Conservation (phyloP, 257 asterid species). For the Cinchona pubescens region DNA sequence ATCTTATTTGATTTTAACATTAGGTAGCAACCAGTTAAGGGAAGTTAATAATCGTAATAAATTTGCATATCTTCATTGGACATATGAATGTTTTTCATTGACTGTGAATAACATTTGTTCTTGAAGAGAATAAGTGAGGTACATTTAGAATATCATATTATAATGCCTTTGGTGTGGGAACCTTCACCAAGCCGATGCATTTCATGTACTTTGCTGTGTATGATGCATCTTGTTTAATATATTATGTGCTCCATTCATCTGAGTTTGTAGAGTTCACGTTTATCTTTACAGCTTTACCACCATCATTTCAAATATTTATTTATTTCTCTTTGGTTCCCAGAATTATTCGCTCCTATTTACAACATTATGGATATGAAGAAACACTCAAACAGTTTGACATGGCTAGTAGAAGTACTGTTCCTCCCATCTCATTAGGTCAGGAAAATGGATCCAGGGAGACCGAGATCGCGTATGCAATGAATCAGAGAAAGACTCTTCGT, state of each 20-base stretch:
- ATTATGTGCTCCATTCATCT: not conserved
- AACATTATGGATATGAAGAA: constrained; percentile 89
- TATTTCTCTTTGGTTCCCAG: constrained; percentile 38
- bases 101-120: not conserved
- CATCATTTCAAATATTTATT: constrained; percentile 10
- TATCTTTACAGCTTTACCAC: not conserved
- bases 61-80: not conserved
- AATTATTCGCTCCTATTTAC: constrained; percentile 81
- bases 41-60: not conserved
- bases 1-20: not conserved
- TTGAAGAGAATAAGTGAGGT: not conserved
- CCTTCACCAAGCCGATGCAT: not conserved
- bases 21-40: not conserved
- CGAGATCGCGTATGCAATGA: constrained; percentile 48
- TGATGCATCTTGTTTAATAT: not conserved
- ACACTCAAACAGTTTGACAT: constrained; percentile 64
- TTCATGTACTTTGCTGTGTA: not conserved
- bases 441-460: constrained; percentile 59
- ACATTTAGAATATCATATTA: not conserved
- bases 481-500: constrained; percentile 70
- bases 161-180: no score
- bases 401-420: constrained; percentile 62
- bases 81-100: not conserved
- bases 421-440: constrained; percentile 57
- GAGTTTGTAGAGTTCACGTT: not conserved